Conservation (phyloP, 2,329 filamentous ascomycete genomes). For the Bipolaris victoriae region DNA sequence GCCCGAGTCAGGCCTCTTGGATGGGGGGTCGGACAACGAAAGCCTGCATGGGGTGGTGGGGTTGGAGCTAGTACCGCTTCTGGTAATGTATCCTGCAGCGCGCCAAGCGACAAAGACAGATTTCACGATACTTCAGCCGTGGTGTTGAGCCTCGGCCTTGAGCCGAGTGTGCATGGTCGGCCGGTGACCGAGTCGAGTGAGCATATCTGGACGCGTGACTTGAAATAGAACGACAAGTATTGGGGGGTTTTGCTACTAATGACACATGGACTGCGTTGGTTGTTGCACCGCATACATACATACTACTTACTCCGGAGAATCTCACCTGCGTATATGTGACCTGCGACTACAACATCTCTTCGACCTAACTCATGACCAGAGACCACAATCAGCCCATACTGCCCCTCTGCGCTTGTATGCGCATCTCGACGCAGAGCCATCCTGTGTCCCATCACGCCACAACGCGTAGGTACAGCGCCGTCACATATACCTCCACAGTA, state of each 20-base stretch:
- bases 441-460: not conserved
- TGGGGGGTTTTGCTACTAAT: not conserved
- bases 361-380: not conserved
- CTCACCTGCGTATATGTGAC: not conserved
- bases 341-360: not conserved
- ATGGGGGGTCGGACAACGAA: not conserved
- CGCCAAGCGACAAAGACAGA: conserved; percentile 1
- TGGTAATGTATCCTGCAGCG: conserved; percentile 12
- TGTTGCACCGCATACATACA: not conserved
- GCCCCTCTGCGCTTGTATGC: conserved; percentile 10
- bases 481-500: conserved; percentile 2
- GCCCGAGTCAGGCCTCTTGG: not conserved
- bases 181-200: conserved; percentile 8
- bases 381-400: conserved; percentile 8
- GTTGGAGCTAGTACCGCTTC: conserved; percentile 10
- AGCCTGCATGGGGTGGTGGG: not conserved
- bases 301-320: not conserved
- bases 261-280: not conserved
- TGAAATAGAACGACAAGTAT: not conserved
- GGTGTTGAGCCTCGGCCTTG: conserved; percentile 23
- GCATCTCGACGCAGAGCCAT: conserved; percentile 6
- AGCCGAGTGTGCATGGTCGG: conserved; percentile 4
- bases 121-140: conserved; percentile 26
- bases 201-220: conserved; percentile 1
- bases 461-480: conserved; percentile 4